phyloP scores from a whole-genome alignment of 305 asterid genomes.

The Nicotiana rustica region DNA sequence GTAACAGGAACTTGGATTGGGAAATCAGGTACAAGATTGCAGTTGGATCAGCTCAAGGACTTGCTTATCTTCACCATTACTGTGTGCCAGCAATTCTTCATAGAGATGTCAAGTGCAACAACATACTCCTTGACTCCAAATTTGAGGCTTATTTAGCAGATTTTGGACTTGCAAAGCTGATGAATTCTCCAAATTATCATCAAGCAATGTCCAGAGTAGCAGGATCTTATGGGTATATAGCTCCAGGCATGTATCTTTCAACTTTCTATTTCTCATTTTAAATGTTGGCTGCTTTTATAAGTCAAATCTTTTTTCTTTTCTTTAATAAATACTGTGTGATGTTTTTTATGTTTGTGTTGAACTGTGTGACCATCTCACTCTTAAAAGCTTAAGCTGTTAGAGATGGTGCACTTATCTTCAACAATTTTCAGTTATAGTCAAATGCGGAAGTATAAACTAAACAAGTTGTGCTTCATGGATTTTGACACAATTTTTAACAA shows the following conservation, averaged over 20 bases:
- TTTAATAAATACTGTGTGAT: neutral
- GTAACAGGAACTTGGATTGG: conserved; percentile 84
- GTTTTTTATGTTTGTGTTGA: neutral
- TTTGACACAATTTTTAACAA: neutral
- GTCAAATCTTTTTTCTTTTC: neutral
- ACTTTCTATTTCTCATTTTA: neutral
- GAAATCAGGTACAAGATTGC: conserved; percentile 91
- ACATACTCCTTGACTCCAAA: conserved; percentile 83
- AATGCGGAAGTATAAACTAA: neutral
- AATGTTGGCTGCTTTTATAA: neutral
- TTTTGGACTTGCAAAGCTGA: conserved; percentile 92
- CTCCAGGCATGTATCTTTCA: conserved; percentile 78
- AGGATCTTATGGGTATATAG: conserved; percentile 93
- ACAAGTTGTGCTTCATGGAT: conserved; percentile 13
- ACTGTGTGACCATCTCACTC: neutral
- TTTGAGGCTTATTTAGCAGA: conserved; percentile 90
- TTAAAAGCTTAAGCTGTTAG: neutral
- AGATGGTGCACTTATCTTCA: neutral
- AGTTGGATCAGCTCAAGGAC: conserved; percentile 93
- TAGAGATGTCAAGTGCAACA: conserved; percentile 93
- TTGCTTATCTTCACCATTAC: conserved; percentile 91
- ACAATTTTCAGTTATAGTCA: neutral
- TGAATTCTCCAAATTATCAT: conserved; percentile 87
- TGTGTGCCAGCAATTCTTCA: conserved; percentile 89
- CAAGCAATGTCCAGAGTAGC: conserved; percentile 92